Evolutionary conservation across 768 basidiomycete genomes (phyloP).

Genomic region (Tremella mesenterica): DNA sequence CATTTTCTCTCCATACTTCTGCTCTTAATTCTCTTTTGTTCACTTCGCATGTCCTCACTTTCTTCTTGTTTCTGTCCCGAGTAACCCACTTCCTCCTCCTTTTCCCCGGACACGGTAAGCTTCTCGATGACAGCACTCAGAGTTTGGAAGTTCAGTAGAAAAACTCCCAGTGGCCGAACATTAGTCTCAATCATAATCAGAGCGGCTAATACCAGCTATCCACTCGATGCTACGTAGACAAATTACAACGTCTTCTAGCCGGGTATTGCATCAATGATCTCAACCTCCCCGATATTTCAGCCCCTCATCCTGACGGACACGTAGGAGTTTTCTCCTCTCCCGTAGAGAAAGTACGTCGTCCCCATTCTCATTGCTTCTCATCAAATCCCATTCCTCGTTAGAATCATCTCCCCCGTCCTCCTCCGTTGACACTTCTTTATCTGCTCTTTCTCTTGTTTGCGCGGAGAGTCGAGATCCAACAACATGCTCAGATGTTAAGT

Average conservation of each 20-base stretch:
- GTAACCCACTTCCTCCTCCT: too few species aligned
- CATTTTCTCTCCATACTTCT: too few species aligned
- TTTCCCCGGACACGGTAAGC: too few species aligned
- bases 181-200: too few species aligned
- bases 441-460: not conserved
- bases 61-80: too few species aligned
- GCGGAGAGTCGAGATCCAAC: not conserved
- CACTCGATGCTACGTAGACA: slow-evolving; percentile 61
- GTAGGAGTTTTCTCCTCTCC: slow-evolving; percentile 81
- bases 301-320: slow-evolving; percentile 57
- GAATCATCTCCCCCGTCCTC: not conserved
- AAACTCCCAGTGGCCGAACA: too few species aligned
- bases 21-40: too few species aligned
- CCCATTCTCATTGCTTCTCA: not conserved
- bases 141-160: too few species aligned
- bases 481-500: not conserved
- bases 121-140: too few species aligned
- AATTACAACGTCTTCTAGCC: slow-evolving; percentile 64
- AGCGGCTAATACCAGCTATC: slow-evolving; percentile 18
- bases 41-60: too few species aligned
- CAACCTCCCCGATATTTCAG: slow-evolving; percentile 45
- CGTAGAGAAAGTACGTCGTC: slow-evolving; percentile 54
- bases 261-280: slow-evolving; percentile 56
- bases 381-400: not conserved
- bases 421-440: not conserved